Evolutionary conservation across 805 yeast species (phyloP).

Genomic region (Metschnikowia proteae): DNA sequence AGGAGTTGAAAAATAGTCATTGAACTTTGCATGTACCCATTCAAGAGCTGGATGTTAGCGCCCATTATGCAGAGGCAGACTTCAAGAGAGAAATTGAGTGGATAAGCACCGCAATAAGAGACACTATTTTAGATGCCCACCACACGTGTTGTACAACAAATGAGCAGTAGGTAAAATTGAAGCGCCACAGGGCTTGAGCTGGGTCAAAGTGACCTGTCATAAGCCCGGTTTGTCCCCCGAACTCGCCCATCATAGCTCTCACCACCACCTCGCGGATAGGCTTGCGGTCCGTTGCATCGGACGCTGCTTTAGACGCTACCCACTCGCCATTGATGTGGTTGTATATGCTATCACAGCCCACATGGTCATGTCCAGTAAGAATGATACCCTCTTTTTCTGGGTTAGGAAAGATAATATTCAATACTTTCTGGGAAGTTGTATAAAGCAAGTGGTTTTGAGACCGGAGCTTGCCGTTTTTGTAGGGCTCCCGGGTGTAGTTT

Average conservation of each 20-base stretch:
- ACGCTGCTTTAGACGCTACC: conserved; percentile 50
- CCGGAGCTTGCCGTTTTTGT: conserved; percentile 65
- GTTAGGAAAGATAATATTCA: conserved; percentile 68
- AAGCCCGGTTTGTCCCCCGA: conserved; percentile 82
- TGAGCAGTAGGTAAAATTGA: conserved; percentile 69
- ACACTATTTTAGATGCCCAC: conserved; percentile 77
- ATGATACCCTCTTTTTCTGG: conserved; percentile 68
- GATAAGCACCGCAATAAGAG: conserved; percentile 30
- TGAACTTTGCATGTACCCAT: too few species aligned
- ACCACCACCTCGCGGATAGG: conserved; percentile 77
- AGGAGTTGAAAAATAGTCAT: neutral
- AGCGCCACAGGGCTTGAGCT: conserved; percentile 50
- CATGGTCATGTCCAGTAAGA: conserved; percentile 94
- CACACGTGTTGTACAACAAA: conserved; percentile 87
- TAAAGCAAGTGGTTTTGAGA: conserved; percentile 81
- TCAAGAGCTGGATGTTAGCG: neutral
- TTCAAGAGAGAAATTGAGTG: conserved; percentile 20
- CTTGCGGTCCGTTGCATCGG: conserved; percentile 22
- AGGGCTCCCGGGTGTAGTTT: conserved; percentile 55
- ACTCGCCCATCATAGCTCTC: conserved; percentile 95
- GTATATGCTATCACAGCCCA: conserved; percentile 79
- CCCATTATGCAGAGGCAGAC: neutral
- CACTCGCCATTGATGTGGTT: conserved; percentile 47
- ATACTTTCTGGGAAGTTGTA: conserved; percentile 61
- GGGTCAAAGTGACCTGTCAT: conserved; percentile 66